Evolutionary conservation across 805 yeast genomes (phyloP).

Genomic region (Wickerhamomyces queroliae): DNA sequence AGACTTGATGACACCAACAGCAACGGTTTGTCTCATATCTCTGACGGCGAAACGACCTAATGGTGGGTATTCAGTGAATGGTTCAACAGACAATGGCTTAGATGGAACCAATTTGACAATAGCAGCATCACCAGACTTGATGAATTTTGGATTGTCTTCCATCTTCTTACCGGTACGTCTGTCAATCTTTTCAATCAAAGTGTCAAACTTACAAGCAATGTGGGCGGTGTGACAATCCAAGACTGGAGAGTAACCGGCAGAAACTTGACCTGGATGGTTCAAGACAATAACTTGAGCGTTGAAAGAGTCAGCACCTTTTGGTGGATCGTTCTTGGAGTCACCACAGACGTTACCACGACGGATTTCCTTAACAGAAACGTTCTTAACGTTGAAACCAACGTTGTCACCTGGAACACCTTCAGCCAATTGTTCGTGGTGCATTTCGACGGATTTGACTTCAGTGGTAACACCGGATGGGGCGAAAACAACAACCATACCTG

Average conservation of each 20-base stretch:
- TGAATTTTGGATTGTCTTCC: constrained; percentile 87
- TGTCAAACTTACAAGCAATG: constrained; percentile 86
- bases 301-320: constrained; percentile 76
- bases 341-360: constrained; percentile 93
- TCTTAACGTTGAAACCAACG: constrained; percentile 93
- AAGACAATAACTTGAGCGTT: constrained; percentile 84
- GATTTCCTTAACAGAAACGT: constrained; percentile 87
- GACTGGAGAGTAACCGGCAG: constrained; percentile 91
- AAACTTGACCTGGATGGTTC: constrained; percentile 93
- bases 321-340: constrained; percentile 94
- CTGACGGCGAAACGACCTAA: constrained; percentile 98
- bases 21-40: constrained; percentile 99
- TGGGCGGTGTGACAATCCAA: constrained; percentile 92
- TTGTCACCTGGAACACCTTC: constrained; percentile 91
- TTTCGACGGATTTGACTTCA: constrained; percentile 89
- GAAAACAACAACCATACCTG: constrained; percentile 87
- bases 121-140: constrained; percentile 97
- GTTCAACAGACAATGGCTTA: constrained; percentile 95
- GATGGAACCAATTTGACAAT: constrained; percentile 84
- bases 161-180: constrained; percentile 91
- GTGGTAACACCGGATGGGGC: constrained; percentile 94
- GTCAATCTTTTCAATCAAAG: constrained; percentile 81
- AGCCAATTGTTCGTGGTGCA: constrained; percentile 85
- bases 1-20: constrained; percentile 98
- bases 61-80: constrained; percentile 95